Evolutionary conservation across 2,329 filamentous ascomycete genomes (phyloP).

Genomic region (Aureobasidium namibiae): DNA sequence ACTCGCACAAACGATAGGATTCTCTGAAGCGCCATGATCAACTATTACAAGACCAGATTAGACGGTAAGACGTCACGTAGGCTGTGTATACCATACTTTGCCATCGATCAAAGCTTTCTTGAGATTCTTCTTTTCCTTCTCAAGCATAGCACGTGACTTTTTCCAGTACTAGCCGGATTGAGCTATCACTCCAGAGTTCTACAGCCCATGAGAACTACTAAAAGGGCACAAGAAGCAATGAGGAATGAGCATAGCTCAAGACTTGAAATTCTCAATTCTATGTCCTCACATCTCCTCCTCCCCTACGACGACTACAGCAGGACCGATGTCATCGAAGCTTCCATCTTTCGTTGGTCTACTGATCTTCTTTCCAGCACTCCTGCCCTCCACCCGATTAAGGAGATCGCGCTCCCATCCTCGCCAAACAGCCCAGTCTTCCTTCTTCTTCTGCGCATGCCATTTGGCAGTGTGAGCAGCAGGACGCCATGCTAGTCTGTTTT

Average conservation of each 20-base stretch:
- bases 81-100: no score
- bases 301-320: background rate
- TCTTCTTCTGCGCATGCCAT: conserved; percentile 57
- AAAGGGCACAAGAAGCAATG: background rate
- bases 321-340: no score
- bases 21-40: background rate
- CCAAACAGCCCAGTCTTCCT: conserved; percentile 53
- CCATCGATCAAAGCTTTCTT: no score
- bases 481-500: conserved; percentile 58
- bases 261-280: background rate
- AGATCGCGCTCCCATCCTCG: conserved; percentile 27
- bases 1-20: background rate
- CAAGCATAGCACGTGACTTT: background rate
- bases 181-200: background rate
- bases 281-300: background rate
- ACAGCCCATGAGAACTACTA: background rate
- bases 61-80: no score
- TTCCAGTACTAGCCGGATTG: background rate
- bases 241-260: background rate
- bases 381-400: background rate
- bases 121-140: no score
- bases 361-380: background rate
- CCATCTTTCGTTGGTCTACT: background rate
- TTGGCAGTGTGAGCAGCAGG: conserved; percentile 56
- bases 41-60: no score